Evolutionary conservation across 163 green algal genomes (phyloP).

Genomic region (Chloromonas sp.): DNA sequence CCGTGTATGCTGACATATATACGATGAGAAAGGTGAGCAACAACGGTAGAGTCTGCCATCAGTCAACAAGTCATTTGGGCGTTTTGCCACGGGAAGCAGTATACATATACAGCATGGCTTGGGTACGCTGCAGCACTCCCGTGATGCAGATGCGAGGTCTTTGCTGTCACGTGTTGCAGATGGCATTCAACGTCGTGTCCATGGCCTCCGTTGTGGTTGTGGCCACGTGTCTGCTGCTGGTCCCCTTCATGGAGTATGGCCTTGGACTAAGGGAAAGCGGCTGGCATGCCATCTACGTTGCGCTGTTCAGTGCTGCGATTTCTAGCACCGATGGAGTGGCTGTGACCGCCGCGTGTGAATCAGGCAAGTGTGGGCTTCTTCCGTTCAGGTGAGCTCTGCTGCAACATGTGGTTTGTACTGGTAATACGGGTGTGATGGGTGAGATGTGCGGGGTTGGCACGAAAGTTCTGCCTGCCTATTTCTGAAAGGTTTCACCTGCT

Average conservation of each 20-base stretch:
- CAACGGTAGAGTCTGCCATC: no score
- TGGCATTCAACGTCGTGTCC: conserved; percentile 65
- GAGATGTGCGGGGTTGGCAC: no score
- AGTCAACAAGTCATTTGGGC: no score
- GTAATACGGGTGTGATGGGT: no score
- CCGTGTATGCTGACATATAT: conserved; percentile 83
- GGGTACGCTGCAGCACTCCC: no score
- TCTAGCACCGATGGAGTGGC: conserved; percentile 78
- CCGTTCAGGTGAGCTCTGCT: no score
- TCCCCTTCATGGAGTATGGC: conserved; percentile 77
- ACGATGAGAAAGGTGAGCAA: conserved; percentile 69
- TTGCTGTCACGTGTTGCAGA: conserved; percentile 27
- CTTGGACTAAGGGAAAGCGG: conserved; percentile 59
- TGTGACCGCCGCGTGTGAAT: conserved; percentile 36
- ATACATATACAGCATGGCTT: not conserved
- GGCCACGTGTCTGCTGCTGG: conserved; percentile 52
- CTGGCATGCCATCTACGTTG: conserved; percentile 58
- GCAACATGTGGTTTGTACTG: no score
- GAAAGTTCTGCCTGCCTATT: no score
- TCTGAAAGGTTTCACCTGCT: no score
- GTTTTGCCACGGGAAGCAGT: conserved; percentile 10
- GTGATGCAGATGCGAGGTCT: not conserved
- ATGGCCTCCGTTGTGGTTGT: conserved; percentile 85
- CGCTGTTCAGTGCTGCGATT: conserved; percentile 78
- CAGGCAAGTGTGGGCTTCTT: conserved; percentile 17